Evolutionary conservation across 345 rosid species (phyloP).

Genomic region (Salix suchowensis): DNA sequence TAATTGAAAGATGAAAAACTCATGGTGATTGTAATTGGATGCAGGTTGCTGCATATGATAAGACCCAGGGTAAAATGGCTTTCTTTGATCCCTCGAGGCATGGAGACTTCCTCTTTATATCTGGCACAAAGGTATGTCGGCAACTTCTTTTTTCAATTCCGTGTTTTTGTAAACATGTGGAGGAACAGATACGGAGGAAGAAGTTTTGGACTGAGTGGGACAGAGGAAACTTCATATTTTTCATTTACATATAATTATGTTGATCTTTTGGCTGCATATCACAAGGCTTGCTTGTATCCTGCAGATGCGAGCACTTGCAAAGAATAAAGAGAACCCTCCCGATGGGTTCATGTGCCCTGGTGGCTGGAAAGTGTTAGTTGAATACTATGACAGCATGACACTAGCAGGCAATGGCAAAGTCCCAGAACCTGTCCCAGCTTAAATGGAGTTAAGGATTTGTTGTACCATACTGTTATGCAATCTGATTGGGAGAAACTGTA

Average conservation of each 20-base stretch:
- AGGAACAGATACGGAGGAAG: neutral
- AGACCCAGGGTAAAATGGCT: constrained; percentile 95
- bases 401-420: constrained; percentile 47
- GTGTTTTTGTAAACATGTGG: neutral
- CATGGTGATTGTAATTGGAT: neutral
- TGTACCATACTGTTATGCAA: constrained; percentile 19
- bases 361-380: constrained; percentile 91
- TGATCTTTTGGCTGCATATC: neutral
- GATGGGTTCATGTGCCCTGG: constrained; percentile 98
- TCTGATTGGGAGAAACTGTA: constrained; percentile 22
- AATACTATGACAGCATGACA: constrained; percentile 71
- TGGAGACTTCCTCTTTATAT: constrained; percentile 87
- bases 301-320: constrained; percentile 91
- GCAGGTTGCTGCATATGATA: constrained; percentile 95
- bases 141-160: neutral
- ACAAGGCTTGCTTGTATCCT: constrained; percentile 11
- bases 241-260: neutral
- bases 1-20: neutral
- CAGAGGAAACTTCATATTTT: neutral
- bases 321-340: constrained; percentile 88
- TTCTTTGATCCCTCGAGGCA: constrained; percentile 92
- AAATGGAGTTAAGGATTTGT: constrained; percentile 13
- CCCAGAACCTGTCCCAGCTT: constrained; percentile 59
- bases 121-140: constrained; percentile 79
- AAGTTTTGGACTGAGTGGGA: neutral